Evolutionary conservation across 2,329 filamentous ascomycete species (phyloP), one percentile per base, ranked within the genome.

Genomic region (Myriosclerotinia curreyana): DNA sequence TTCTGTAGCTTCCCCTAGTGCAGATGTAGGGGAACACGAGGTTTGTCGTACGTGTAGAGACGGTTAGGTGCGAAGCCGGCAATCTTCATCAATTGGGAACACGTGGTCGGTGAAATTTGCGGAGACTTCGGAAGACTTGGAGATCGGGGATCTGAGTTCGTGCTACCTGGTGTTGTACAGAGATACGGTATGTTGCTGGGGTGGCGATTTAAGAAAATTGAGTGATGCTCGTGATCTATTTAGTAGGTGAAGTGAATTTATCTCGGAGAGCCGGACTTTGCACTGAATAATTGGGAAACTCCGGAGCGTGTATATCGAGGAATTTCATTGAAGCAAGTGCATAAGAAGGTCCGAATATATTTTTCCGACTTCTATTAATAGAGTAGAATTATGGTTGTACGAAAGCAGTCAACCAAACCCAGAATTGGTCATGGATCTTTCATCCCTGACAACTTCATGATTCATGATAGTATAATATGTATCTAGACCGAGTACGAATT

Each of bases 21-120:
- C 46, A 59, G 52, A 22, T 36, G 34, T 36, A 59, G 52, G 42
- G 50, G 61, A 42, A 59, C 61, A 58, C 52, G 53, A 63, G 53
- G 36, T 63, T 63, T 63, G 36, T 51, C 22, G 34, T 63, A 58
- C 38, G 48, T 50, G 44, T 40, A 20, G 61, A 40, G 53, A 63
- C 61, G 61, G 61, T 42, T 63, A 59, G 52, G 52, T 38, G 60
- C 60, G 36, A 55, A 55, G n/a, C n/a, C 54, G 44, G 42, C 60
- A 62, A 44, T 54, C n/a, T 62, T 34, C 22, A 59, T 59, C 48
- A 48, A 22, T 46, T 51, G 61, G 55, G 55, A 58, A 63, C 44
- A 63, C 61, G 61, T 63, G 61, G 61, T 58, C 61, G 38, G 34
- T 36, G 55, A 22, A 58, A 58, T 58, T 20, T 36, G 28, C 54